Evolutionary conservation across 2,329 filamentous ascomycete species (phyloP).

Genomic region (Claviceps sorghi): DNA sequence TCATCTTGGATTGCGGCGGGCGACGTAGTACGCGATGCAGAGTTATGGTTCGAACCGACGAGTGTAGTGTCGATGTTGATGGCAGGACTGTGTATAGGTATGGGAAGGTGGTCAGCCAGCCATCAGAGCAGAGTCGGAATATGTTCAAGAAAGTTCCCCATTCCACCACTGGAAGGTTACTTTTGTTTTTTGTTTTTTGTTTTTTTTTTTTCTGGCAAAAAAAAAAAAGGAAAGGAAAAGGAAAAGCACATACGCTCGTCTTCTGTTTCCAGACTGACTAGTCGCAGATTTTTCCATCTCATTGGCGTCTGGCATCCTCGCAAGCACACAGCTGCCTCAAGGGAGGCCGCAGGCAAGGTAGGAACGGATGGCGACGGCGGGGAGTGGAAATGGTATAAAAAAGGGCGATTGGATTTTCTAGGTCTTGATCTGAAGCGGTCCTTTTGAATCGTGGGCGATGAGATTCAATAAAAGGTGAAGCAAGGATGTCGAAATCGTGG

Average conservation of each 20-base stretch:
- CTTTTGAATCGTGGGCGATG: not conserved
- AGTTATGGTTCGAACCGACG: constrained; percentile 12
- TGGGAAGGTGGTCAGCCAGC: not conserved
- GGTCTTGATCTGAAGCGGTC: not conserved
- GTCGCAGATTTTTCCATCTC: constrained; percentile 9
- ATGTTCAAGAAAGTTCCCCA: not conserved
- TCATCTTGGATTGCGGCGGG: constrained; percentile 25
- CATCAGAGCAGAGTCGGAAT: not conserved
- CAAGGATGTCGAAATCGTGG: not conserved
- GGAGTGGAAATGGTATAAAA: constrained; percentile 4
- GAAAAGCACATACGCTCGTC: constrained; percentile 23
- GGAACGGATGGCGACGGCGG: not conserved
- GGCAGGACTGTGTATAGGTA: constrained; percentile 26
- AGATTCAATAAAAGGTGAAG: not conserved
- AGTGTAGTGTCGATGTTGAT: constrained; percentile 41
- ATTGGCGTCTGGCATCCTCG: constrained; percentile 11
- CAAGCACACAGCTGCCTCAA: constrained; percentile 9
- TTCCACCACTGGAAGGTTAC: not conserved
- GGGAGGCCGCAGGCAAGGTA: constrained; percentile 5
- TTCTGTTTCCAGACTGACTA: constrained; percentile 12
- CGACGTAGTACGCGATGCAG: constrained; percentile 21
- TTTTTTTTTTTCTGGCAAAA: not conserved
- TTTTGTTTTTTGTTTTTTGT: not conserved
- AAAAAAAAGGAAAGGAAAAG: too few relatives aligned
- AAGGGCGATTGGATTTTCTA: not conserved